Evolutionary conservation across 768 basidiomycete genomes (phyloP).

Genomic region (Collybiopsis confluens): DNA sequence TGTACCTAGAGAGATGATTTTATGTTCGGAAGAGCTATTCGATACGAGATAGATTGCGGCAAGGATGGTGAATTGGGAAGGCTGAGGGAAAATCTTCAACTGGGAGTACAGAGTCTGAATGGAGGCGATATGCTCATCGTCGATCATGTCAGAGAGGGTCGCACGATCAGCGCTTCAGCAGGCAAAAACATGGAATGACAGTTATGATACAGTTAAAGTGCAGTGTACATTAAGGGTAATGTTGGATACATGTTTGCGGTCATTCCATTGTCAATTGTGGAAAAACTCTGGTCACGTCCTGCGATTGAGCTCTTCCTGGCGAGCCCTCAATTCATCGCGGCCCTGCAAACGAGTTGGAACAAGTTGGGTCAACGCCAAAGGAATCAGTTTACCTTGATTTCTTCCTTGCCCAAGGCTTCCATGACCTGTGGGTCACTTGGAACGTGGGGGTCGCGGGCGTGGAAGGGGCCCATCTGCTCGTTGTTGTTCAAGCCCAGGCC

Average conservation of each 20-base stretch:
- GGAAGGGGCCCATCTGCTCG: conserved; percentile 1
- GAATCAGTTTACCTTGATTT: neutral
- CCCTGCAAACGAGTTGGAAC: neutral
- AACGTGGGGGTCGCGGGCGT: neutral
- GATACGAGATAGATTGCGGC: conserved; percentile 48
- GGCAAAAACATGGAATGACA: too few relatives aligned
- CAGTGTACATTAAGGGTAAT: too few relatives aligned
- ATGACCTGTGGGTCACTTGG: neutral
- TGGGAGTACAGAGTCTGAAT: conserved; percentile 41
- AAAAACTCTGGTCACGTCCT: neutral
- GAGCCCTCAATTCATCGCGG: neutral
- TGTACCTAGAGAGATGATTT: conserved; percentile 70
- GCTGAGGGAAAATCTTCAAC: conserved; percentile 46
- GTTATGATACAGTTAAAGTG: too few relatives aligned
- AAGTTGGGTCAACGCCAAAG: too few relatives aligned
- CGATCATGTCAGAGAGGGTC: neutral
- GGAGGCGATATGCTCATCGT: conserved; percentile 27
- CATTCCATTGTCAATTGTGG: too few relatives aligned
- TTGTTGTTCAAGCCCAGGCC: conserved; percentile 2
- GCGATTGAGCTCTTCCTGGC: neutral
- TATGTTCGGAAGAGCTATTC: conserved; percentile 21
- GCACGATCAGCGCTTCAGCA: too few relatives aligned
- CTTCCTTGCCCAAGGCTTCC: neutral
- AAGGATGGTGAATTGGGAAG: conserved; percentile 58
- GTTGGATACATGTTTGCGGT: too few relatives aligned